Evolutionary conservation across 108 stramenopile genomes (phyloP), one percentile per base, ranked within the genome.

Genomic region (Pinguiococcus pyrenoidosus): DNA sequence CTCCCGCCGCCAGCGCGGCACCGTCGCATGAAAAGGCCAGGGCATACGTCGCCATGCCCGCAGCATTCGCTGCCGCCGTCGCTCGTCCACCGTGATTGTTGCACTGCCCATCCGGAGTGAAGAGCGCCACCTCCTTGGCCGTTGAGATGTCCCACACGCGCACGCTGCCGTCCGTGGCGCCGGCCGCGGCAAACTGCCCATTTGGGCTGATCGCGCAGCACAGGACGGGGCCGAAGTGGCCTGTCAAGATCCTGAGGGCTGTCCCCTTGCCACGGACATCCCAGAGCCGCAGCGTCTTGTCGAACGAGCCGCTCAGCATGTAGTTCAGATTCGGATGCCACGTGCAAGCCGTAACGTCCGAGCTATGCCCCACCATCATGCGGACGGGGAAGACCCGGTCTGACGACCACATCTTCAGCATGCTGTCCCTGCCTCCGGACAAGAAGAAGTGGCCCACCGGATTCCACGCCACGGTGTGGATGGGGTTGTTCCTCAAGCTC

Each of bases 261-360:
- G 34, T 14, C 23, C 76, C 76, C 4, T 82, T 90, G 32, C 82
- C 80, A 36, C 84, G 82, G 44, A 97, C 73, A 58, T 97, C 91
- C 89, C 88, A 97, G 44, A 92, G 69, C 27, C 95, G 69, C 21
- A 77, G 81, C 2, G 92, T 92, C 57, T 79, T 84, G 54, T 93
- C 95, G 38, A 81, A 81, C 46, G 77, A 63, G 3, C 85, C 89
- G 10, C 88, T 90, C 21, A 84, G 49, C 29, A 94, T 71, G 44
- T 92, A 97, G 69, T 87, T 88, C 71, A 72, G 71, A 55, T 93
- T 93, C 4, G 95, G 91, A 68, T 97, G 91, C 77, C 84, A 92
- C 10, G 61, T 64, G 10, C 90, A 83, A 20, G 74, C 74, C 57
- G 83, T 79, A 2, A 97, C 88, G 4, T 83, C 74, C 16, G 75